Evolutionary conservation across 2,329 filamentous ascomycete species (phyloP).

Genomic region (Xylaria sp.): DNA sequence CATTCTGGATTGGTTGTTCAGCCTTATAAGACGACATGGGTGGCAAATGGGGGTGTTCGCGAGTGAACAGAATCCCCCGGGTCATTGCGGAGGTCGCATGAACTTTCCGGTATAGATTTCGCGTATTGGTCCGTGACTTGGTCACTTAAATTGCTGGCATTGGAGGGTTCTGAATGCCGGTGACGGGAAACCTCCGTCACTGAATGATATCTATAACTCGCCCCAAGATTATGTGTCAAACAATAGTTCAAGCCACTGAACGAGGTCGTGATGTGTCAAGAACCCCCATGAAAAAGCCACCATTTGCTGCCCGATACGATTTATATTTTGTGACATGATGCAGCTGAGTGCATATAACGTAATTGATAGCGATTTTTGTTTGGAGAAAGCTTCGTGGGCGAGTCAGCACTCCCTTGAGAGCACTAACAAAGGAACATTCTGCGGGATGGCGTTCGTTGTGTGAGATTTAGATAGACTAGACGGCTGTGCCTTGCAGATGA

Average conservation of each 20-base stretch:
- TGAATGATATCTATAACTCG: too few relatives aligned
- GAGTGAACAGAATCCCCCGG: slow-evolving; percentile 16
- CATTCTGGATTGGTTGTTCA: slow-evolving; percentile 31
- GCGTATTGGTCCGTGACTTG: slow-evolving; percentile 4
- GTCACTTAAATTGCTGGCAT: background rate
- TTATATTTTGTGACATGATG: slow-evolving; percentile 20
- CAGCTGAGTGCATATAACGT: slow-evolving; percentile 21
- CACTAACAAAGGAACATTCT: slow-evolving; percentile 1
- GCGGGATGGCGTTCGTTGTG: slow-evolving; percentile 9
- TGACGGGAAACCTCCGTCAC: background rate
- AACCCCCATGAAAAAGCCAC: background rate
- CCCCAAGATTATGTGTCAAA: too few relatives aligned
- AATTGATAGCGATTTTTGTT: slow-evolving; percentile 8
- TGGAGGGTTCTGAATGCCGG: background rate
- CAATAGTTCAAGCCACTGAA: background rate
- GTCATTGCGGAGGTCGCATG: slow-evolving; percentile 19
- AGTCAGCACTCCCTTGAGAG: slow-evolving; percentile 1
- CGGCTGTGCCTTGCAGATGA: slow-evolving; percentile 34
- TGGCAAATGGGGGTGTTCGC: slow-evolving; percentile 13
- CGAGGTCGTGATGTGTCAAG: slow-evolving; percentile 9
- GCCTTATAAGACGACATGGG: slow-evolving; percentile 24
- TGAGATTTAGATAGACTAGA: background rate
- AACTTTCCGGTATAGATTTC: slow-evolving; percentile 4
- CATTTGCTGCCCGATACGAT: slow-evolving; percentile 3
- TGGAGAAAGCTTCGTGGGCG: background rate